Percentiles rank a stretch among this genome's conserved stretches.
Evolutionary conservation across 2,329 filamentous ascomycete genomes (phyloP).

Genomic region (Talaromyces sp.): DNA sequence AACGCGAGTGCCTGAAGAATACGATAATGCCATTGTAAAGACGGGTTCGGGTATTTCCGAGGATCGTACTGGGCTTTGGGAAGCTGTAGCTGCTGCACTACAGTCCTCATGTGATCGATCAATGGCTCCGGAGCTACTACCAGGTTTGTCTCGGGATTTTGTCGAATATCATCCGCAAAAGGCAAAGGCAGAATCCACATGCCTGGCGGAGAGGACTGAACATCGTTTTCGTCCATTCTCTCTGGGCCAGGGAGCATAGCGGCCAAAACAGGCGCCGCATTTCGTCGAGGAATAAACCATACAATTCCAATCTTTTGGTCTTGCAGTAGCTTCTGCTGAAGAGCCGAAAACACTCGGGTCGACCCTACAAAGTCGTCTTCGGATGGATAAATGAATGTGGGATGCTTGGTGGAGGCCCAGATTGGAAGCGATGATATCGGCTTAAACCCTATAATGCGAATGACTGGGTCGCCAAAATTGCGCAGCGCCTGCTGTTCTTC

Average conservation of each 20-base stretch:
- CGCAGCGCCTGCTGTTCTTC: constrained; percentile 76
- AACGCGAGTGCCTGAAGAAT: constrained; percentile 88
- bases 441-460: constrained; percentile 94
- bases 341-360: constrained; percentile 82
- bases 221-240: constrained; percentile 57
- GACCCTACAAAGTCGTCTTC: constrained; percentile 88
- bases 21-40: constrained; percentile 94
- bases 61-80: constrained; percentile 83
- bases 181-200: constrained; percentile 86
- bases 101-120: constrained; percentile 72
- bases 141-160: constrained; percentile 58
- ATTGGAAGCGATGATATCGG: constrained; percentile 64
- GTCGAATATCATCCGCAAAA: constrained; percentile 80
- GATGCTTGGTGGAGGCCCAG: constrained; percentile 81
- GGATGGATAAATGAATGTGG: constrained; percentile 88
- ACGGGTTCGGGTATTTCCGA: constrained; percentile 80
- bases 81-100: constrained; percentile 81
- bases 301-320: constrained; percentile 77
- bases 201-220: constrained; percentile 70
- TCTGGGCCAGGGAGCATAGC: constrained; percentile 74
- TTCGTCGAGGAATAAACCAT: constrained; percentile 81
- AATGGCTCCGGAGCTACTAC: constrained; percentile 61
- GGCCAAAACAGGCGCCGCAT: constrained; percentile 71
- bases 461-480: constrained; percentile 72
- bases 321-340: constrained; percentile 79